Evolutionary conservation across 75 land plant species (phyloP).

Genomic region (Cupressus sempervirens): DNA sequence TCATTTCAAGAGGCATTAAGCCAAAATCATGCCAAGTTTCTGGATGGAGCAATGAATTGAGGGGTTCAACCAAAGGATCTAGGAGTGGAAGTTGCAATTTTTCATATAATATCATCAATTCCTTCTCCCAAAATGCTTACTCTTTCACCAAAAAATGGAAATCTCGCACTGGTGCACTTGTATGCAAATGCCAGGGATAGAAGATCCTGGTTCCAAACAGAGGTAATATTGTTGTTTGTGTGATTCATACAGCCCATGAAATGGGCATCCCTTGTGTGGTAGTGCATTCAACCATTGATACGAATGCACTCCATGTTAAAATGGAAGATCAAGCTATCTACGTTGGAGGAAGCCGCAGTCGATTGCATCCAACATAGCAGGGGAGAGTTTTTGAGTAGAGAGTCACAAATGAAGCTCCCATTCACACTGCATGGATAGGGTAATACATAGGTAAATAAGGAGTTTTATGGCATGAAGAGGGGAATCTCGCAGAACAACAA

Average conservation of each 20-base stretch:
- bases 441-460: too few species aligned
- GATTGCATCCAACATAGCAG: too few species aligned
- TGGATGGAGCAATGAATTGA: not conserved
- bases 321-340: slow-evolving; percentile 91
- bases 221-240: slow-evolving; percentile 93
- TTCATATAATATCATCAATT: not conserved
- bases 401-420: too few species aligned
- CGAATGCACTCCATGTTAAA: slow-evolving; percentile 81
- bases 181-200: slow-evolving; percentile 44
- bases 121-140: slow-evolving; percentile 11
- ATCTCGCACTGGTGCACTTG: slow-evolving; percentile 42
- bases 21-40: not conserved
- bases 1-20: slow-evolving; percentile 5
- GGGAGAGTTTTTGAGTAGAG: too few species aligned
- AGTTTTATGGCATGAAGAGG: too few species aligned
- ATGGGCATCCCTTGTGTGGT: slow-evolving; percentile 95
- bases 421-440: too few species aligned
- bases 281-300: slow-evolving; percentile 86
- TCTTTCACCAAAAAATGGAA: slow-evolving; percentile 14
- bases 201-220: slow-evolving; percentile 89
- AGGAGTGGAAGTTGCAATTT: slow-evolving; percentile 4
- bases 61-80: slow-evolving; percentile 2
- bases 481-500: too few species aligned
- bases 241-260: slow-evolving; percentile 92
- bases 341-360: too few species aligned